Percentiles rank a stretch among this genome's conserved stretches.
These are phyloP conservation scores for Xylariaceae sp. DNA, from an alignment of 2,329 filamentous ascomycete species.

Conservation along the genomic window DNA sequence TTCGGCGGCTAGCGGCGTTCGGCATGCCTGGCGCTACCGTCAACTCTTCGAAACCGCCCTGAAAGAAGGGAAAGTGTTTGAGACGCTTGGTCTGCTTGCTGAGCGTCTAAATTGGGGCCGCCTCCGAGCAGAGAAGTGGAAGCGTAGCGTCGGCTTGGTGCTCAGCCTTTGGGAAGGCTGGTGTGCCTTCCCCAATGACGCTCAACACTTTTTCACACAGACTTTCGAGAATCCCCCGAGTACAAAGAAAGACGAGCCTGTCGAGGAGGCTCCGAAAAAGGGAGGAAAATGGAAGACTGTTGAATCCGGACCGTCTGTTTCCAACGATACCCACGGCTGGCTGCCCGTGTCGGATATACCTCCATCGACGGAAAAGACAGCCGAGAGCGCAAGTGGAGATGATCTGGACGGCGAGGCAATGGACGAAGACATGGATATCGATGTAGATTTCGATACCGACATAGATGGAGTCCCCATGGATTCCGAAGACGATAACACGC, in stretches of 20 bases:
- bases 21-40: slow-evolving; percentile 82
- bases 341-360: slow-evolving; percentile 21
- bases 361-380: slow-evolving; percentile 34
- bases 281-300: slow-evolving; percentile 46
- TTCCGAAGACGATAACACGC: slow-evolving; percentile 34
- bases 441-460: slow-evolving; percentile 44
- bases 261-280: slow-evolving; percentile 31
- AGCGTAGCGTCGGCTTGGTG: slow-evolving; percentile 64
- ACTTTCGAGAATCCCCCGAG: slow-evolving; percentile 67
- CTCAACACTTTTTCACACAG: slow-evolving; percentile 63
- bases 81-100: slow-evolving; percentile 67
- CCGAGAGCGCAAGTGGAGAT: slow-evolving; percentile 33
- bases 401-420: slow-evolving; percentile 42
- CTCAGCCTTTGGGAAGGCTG: slow-evolving; percentile 67
- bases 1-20: slow-evolving; percentile 67
- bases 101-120: slow-evolving; percentile 73
- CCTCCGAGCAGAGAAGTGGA: slow-evolving; percentile 78
- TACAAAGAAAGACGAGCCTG: slow-evolving; percentile 34
- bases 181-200: slow-evolving; percentile 68
- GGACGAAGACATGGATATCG: slow-evolving; percentile 42
- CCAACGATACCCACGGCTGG: slow-evolving; percentile 25
- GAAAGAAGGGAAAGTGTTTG: slow-evolving; percentile 61
- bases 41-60: slow-evolving; percentile 73
- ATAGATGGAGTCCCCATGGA: slow-evolving; percentile 41
- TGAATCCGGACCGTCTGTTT: slow-evolving; percentile 34